These are phyloP conservation scores for Botrytis medusae DNA, from an alignment of 2,329 filamentous ascomycete genomes.

Conservation along the genomic window DNA sequence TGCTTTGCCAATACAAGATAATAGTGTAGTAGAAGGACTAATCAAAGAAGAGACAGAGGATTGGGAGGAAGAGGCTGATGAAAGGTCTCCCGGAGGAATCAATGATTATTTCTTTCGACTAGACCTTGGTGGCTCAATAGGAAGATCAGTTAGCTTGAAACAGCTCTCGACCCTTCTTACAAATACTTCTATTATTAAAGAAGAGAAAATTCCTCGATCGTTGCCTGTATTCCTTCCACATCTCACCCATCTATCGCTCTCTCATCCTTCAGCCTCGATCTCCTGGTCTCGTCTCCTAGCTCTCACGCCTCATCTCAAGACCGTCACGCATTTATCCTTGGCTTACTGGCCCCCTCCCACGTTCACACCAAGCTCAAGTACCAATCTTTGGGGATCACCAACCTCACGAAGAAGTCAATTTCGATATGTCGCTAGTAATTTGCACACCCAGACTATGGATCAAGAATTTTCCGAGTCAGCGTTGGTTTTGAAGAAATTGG, in stretches of 20 bases:
- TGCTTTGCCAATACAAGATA: slow-evolving; percentile 33
- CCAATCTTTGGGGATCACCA: slow-evolving; percentile 48
- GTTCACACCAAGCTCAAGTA: slow-evolving; percentile 55
- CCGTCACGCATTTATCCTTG: slow-evolving; percentile 60
- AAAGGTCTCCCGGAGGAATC: slow-evolving; percentile 28
- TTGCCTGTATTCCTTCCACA: slow-evolving; percentile 47
- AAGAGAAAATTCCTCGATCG: slow-evolving; percentile 25
- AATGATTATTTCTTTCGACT: slow-evolving; percentile 53
- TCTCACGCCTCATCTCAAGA: slow-evolving; percentile 52
- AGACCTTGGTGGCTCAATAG: slow-evolving; percentile 55
- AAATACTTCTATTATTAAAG: slow-evolving; percentile 14
- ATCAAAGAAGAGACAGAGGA: slow-evolving; percentile 29
- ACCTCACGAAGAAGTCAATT: slow-evolving; percentile 42
- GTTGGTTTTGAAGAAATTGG: slow-evolving; percentile 54
- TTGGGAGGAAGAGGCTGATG: slow-evolving; percentile 26
- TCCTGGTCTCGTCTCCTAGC: slow-evolving; percentile 61
- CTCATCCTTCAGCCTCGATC: slow-evolving; percentile 42
- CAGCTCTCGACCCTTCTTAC: slow-evolving; percentile 44
- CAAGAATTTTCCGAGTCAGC: slow-evolving; percentile 61
- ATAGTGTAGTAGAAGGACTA: neutral
- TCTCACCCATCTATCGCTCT: slow-evolving; percentile 61
- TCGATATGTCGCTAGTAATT: slow-evolving; percentile 55
- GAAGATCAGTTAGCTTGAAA: slow-evolving; percentile 51
- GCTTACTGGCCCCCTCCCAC: slow-evolving; percentile 62
- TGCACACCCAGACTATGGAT: slow-evolving; percentile 59